A percentile compares a stretch with the other conserved stretches of the same genome.
phyloP scores from a whole-genome alignment of 192 early-diverging fungal genomes.

The Podila verticillata region DNA sequence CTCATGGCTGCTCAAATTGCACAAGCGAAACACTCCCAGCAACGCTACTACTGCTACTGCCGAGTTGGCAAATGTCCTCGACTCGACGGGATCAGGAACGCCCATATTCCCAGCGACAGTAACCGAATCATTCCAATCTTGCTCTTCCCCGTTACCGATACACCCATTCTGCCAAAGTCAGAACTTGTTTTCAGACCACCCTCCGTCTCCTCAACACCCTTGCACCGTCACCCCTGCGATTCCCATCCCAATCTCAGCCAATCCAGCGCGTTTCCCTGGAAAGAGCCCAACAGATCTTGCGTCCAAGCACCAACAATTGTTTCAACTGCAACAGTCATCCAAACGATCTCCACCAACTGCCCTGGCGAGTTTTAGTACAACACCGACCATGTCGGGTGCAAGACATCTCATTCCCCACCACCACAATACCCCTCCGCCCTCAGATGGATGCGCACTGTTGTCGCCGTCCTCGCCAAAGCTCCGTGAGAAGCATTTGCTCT shows the following conservation, averaged over 20 bases:
- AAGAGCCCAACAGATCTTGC: conserved; percentile 21
- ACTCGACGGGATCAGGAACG: background rate
- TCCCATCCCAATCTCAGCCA: conserved; percentile 4
- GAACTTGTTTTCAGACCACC: background rate
- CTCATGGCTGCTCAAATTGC: conserved; percentile 6
- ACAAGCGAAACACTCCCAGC: conserved; percentile 4
- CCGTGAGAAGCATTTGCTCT: background rate
- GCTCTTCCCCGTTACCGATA: background rate
- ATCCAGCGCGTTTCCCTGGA: conserved; percentile 39
- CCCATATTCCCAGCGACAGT: background rate
- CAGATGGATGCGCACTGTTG: background rate
- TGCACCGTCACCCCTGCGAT: background rate
- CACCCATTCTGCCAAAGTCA: background rate
- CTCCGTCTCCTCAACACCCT: background rate
- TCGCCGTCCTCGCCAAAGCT: background rate
- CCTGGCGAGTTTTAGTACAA: background rate
- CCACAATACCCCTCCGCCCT: background rate
- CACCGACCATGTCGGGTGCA: background rate
- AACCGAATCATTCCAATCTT: background rate
- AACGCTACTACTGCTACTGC: background rate
- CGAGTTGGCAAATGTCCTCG: background rate
- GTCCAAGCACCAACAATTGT: conserved; percentile 21
- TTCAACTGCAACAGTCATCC: conserved; percentile 21
- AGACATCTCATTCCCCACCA: conserved; percentile 34
- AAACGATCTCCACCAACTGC: conserved; percentile 2